Conservation (phyloP, 164 flowering plant species). For the Macadamia tetraphylla region DNA sequence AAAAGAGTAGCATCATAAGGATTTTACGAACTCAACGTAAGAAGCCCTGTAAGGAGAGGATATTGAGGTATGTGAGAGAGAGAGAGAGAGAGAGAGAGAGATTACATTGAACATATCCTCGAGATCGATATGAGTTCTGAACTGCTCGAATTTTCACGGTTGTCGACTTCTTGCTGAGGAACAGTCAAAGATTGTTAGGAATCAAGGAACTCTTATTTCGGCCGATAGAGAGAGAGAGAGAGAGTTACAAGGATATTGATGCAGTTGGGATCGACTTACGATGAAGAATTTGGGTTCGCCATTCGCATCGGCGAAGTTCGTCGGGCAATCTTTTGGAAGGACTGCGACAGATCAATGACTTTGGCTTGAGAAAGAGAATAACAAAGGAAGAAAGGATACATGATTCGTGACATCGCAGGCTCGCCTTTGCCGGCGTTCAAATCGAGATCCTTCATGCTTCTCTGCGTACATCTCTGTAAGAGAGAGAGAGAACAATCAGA, state of each 20-base stretch:
- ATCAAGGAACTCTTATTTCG: no score
- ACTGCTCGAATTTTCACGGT: slow-evolving; percentile 54
- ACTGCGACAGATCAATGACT: slow-evolving; percentile 24
- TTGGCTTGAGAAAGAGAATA: slow-evolving; percentile 4
- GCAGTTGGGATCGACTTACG: no score
- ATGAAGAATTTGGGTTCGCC: slow-evolving; percentile 72
- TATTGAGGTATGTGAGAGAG: no score
- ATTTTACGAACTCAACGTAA: no score
- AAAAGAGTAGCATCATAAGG: not conserved
- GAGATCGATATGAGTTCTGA: slow-evolving; percentile 47
- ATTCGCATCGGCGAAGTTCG: slow-evolving; percentile 62
- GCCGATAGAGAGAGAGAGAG: not conserved
- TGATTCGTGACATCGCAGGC: not conserved
- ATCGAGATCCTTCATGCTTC: slow-evolving; percentile 47
- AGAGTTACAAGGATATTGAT: slow-evolving; percentile 66
- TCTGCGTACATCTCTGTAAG: not conserved
- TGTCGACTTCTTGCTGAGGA: slow-evolving; percentile 91
- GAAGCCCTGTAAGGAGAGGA: no score
- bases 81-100: not conserved
- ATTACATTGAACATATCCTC: slow-evolving; percentile 74
- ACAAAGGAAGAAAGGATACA: slow-evolving; percentile 3
- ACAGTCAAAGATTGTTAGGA: not conserved
- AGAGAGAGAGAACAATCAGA: slow-evolving; percentile 3
- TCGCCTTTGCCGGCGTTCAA: slow-evolving; percentile 53
- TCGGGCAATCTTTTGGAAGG: slow-evolving; percentile 68